A percentile compares a stretch with the other conserved stretches of the same genome.
Evolutionary conservation across 129 eudicot genomes (phyloP).

Genomic region (Artemisia annua): DNA sequence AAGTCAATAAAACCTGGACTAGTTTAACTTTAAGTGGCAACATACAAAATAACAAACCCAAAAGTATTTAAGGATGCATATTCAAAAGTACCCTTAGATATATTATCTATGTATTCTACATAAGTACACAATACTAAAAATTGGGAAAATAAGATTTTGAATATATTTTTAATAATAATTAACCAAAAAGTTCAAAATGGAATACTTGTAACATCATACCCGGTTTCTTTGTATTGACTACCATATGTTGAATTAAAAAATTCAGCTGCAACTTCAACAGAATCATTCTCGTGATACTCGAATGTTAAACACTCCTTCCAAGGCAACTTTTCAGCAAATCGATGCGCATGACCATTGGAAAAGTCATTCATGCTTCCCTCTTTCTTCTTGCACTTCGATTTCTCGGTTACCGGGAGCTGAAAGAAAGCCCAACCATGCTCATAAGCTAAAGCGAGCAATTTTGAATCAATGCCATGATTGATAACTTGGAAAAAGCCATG

Average conservation of each 20-base stretch:
- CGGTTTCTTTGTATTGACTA: conserved; percentile 35
- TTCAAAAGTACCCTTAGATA: too few relatives aligned
- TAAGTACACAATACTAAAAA: too few relatives aligned
- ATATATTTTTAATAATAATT: too few relatives aligned
- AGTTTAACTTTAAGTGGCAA: too few relatives aligned
- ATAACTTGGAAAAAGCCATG: conserved; percentile 64
- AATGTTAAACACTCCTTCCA: conserved; percentile 50
- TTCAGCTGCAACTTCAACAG: conserved; percentile 28
- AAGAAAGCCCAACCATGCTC: conserved; percentile 37
- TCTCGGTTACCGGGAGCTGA: conserved; percentile 36
- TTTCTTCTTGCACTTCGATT: conserved; percentile 29
- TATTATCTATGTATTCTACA: too few relatives aligned
- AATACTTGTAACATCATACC: conserved; percentile 32
- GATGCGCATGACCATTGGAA: conserved; percentile 37
- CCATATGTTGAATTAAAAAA: conserved; percentile 39
- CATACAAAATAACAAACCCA: too few relatives aligned
- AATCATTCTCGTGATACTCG: conserved; percentile 34
- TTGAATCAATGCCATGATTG: conserved; percentile 52
- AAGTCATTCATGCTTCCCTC: conserved; percentile 45
- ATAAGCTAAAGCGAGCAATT: conserved; percentile 31
- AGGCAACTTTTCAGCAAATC: conserved; percentile 38
- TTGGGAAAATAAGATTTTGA: too few relatives aligned
- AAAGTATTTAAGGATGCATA: too few relatives aligned
- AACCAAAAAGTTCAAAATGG: too few relatives aligned
- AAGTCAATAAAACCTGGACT: too few relatives aligned